Evolutionary conservation across 495 filamentous ascomycete genomes (phyloP).

Genomic region (Daldinia vernicosa): DNA sequence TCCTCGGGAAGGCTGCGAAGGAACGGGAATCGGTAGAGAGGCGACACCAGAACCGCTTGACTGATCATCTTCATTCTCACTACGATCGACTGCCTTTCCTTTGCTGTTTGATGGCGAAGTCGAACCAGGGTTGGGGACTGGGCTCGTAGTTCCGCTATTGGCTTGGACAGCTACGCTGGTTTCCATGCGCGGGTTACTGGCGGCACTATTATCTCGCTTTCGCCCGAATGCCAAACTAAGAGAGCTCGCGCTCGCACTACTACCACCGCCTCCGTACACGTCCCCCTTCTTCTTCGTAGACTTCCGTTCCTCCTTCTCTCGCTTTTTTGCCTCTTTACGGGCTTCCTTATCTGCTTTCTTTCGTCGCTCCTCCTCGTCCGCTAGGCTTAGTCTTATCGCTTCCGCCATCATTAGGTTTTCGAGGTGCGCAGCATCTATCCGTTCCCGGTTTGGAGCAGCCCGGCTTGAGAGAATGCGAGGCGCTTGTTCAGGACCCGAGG

Average conservation of each 20-base stretch:
- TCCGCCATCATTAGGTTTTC: conserved; percentile 99
- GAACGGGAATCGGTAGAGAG: conserved; percentile 49
- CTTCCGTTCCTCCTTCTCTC: conserved; percentile 84
- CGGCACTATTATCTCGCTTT: conserved; percentile 63
- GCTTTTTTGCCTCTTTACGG: conserved; percentile 80
- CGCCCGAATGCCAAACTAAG: conserved; percentile 61
- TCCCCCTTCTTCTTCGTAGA: conserved; percentile 70
- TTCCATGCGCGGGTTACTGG: conserved; percentile 59
- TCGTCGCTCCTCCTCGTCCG: conserved; percentile 87
- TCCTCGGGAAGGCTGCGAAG: conserved; percentile 55
- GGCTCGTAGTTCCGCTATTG: conserved; percentile 23
- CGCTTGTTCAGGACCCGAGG: conserved; percentile 41
- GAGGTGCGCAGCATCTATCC: conserved; percentile 63
- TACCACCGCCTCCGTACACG: conserved; percentile 58
- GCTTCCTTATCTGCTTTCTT: conserved; percentile 82
- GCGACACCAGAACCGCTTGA: conserved; percentile 25
- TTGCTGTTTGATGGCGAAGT: conserved; percentile 61
- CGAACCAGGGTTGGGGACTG: conserved; percentile 20
- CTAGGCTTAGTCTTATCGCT: conserved; percentile 87
- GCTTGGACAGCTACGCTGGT: conserved; percentile 44
- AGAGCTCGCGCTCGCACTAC: conserved; percentile 62
- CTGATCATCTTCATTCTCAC: conserved; percentile 33
- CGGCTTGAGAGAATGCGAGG: conserved; percentile 30
- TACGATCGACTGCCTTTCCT: conserved; percentile 82
- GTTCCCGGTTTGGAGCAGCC: conserved; percentile 28